Percentiles rank a stretch among this genome's conserved stretches.
Evolutionary conservation across 192 early-diverging fungal genomes (phyloP).

Genomic region (Diversispora epigaea): DNA sequence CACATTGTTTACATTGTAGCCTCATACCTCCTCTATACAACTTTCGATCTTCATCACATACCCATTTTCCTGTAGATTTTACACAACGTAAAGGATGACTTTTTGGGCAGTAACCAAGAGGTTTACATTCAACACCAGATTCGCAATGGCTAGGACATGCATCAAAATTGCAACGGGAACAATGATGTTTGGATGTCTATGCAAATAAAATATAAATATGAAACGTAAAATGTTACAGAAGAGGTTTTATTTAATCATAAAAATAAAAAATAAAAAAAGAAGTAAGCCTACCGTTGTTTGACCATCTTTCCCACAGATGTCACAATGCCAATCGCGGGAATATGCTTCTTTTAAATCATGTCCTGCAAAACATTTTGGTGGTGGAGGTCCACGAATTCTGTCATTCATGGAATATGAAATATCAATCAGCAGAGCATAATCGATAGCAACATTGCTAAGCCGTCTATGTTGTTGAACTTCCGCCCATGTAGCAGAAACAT

Average conservation of each 20-base stretch:
- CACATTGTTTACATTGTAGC: slow-evolving; percentile 5
- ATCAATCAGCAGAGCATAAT: slow-evolving; percentile 17
- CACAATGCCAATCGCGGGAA: background rate
- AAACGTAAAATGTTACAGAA: no score
- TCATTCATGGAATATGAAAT: slow-evolving; percentile 11
- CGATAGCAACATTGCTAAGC: slow-evolving; percentile 19
- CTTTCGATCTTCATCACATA: background rate
- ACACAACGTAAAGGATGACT: slow-evolving; percentile 5
- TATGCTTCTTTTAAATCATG: slow-evolving; percentile 15
- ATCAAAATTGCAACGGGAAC: slow-evolving; percentile 12
- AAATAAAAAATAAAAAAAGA: no score
- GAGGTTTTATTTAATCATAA: no score
- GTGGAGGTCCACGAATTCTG: background rate
- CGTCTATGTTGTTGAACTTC: slow-evolving; percentile 7
- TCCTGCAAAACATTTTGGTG: slow-evolving; percentile 16
- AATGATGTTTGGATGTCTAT: slow-evolving; percentile 18
- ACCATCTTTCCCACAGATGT: background rate
- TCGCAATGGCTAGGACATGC: slow-evolving; percentile 15
- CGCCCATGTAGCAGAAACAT: slow-evolving; percentile 20
- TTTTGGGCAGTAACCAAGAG: background rate
- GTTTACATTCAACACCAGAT: background rate
- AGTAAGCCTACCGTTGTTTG: no score
- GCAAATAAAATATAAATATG: no score
- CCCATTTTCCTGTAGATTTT: background rate
- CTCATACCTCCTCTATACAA: background rate